Percentiles rank a stretch among this genome's conserved stretches.
Evolutionary conservation across 1,284 basidiomycete genomes (phyloP).

Genomic region (Schizophyllum amplum): DNA sequence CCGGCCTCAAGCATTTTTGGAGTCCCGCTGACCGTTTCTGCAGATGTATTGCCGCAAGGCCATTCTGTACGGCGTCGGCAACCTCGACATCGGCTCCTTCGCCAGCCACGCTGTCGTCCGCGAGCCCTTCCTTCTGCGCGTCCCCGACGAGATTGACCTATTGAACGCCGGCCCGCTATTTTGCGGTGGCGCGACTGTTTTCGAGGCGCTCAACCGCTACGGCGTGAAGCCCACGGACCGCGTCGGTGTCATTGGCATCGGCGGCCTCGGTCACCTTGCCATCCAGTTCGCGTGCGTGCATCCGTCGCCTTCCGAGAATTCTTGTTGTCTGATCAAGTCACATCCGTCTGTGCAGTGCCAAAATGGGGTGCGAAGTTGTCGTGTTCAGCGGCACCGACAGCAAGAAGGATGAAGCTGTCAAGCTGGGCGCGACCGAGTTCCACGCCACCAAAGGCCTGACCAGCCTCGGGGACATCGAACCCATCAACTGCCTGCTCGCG

Average conservation of each 20-base stretch:
- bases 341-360: conserved; percentile 10
- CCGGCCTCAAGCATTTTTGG: background rate
- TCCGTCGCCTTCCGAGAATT: too few species aligned
- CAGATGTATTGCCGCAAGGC: conserved; percentile 20
- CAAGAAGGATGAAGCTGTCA: conserved; percentile 47
- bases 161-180: conserved; percentile 27
- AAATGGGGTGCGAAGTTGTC: conserved; percentile 46
- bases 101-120: conserved; percentile 26
- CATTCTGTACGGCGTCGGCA: conserved; percentile 18
- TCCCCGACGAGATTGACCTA: conserved; percentile 24
- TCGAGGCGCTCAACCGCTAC: conserved; percentile 17
- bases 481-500: conserved; percentile 13
- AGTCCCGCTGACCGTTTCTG: background rate
- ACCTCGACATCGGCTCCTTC: conserved; percentile 26
- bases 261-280: conserved; percentile 29
- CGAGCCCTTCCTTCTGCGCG: conserved; percentile 22
- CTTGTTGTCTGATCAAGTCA: too few species aligned
- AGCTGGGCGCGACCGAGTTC: conserved; percentile 42
- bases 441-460: conserved; percentile 19
- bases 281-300: conserved; percentile 24
- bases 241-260: conserved; percentile 27
- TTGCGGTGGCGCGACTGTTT: conserved; percentile 30
- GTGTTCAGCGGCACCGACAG: conserved; percentile 49
- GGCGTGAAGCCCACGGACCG: conserved; percentile 23
- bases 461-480: conserved; percentile 15